phyloP scores from a whole-genome alignment of 768 basidiomycete species.

The Rhodotorula kratochvilovae region DNA sequence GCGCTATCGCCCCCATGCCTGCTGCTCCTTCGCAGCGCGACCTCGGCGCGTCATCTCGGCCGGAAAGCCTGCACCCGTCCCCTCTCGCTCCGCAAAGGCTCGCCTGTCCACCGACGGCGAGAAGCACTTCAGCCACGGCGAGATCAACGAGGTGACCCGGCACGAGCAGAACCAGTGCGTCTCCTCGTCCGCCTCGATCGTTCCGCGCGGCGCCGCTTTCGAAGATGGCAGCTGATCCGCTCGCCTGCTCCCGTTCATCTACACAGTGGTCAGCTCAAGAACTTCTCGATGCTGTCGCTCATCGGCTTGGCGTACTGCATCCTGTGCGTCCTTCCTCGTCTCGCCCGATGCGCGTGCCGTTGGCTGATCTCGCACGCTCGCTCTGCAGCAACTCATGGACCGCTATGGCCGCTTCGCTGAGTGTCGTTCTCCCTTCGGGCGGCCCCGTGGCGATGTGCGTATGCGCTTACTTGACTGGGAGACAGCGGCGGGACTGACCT shows the following conservation, averaged over 20 bases:
- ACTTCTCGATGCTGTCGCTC: slow-evolving; percentile 28
- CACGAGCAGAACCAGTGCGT: slow-evolving; percentile 26
- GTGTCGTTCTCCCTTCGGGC: slow-evolving; percentile 29
- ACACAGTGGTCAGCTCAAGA: slow-evolving; percentile 27
- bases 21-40: neutral
- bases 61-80: neutral
- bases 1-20: neutral
- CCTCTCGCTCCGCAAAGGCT: neutral
- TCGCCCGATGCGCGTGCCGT: too few relatives aligned
- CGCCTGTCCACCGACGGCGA: neutral
- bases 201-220: too few relatives aligned
- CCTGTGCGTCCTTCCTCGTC: neutral
- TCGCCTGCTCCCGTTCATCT: neutral
- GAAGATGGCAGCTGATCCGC: too few relatives aligned
- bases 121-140: slow-evolving; percentile 2
- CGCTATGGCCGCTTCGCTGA: slow-evolving; percentile 29
- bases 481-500: neutral
- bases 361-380: neutral
- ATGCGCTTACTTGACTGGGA: neutral
- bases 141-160: slow-evolving; percentile 12
- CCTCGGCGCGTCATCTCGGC: neutral
- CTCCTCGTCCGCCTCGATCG: neutral
- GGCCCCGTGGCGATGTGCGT: slow-evolving; percentile 28
- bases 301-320: slow-evolving; percentile 19
- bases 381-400: slow-evolving; percentile 19